phyloP scores from a whole-genome alignment of 352 stramenopile species.

The Phytophthora vignae region DNA sequence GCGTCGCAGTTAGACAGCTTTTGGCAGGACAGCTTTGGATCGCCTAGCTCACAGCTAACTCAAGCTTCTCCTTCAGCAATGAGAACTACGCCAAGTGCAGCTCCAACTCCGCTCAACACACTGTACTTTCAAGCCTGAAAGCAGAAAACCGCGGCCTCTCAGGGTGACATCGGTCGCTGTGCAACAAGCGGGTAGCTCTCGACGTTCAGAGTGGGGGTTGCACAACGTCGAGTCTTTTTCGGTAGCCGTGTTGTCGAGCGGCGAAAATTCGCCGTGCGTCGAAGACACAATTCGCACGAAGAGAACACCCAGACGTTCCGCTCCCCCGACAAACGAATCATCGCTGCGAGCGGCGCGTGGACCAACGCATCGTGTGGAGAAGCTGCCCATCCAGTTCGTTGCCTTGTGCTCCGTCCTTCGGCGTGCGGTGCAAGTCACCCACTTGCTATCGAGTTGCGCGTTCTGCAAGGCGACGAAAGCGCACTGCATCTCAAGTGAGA shows the following conservation, averaged over 20 bases:
- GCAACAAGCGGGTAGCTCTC: neutral
- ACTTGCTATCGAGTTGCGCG: slow-evolving; percentile 15
- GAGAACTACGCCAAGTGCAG: too few relatives aligned
- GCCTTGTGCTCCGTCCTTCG: neutral
- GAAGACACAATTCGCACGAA: slow-evolving; percentile 10
- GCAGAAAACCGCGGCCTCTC: too few relatives aligned
- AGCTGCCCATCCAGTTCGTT: slow-evolving; percentile 13
- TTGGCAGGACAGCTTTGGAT: too few relatives aligned
- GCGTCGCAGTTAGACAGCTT: too few relatives aligned
- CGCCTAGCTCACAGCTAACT: too few relatives aligned
- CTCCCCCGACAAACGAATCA: neutral
- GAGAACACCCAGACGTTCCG: neutral
- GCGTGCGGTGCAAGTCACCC: slow-evolving; percentile 12
- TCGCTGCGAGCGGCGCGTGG: neutral
- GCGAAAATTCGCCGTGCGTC: slow-evolving; percentile 1
- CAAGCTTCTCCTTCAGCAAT: too few relatives aligned
- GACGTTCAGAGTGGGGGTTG: neutral
- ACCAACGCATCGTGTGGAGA: slow-evolving; percentile 5
- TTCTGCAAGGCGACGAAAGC: slow-evolving; percentile 19
- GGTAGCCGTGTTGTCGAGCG: neutral
- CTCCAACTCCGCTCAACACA: too few relatives aligned
- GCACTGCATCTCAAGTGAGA: neutral
- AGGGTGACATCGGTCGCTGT: neutral
- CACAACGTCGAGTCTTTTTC: slow-evolving; percentile 9
- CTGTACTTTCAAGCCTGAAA: too few relatives aligned